Evolutionary conservation across 2,329 filamentous ascomycete species (phyloP), one percentile per base, ranked within the genome.

Genomic region (Apiospora rasikravindrae): DNA sequence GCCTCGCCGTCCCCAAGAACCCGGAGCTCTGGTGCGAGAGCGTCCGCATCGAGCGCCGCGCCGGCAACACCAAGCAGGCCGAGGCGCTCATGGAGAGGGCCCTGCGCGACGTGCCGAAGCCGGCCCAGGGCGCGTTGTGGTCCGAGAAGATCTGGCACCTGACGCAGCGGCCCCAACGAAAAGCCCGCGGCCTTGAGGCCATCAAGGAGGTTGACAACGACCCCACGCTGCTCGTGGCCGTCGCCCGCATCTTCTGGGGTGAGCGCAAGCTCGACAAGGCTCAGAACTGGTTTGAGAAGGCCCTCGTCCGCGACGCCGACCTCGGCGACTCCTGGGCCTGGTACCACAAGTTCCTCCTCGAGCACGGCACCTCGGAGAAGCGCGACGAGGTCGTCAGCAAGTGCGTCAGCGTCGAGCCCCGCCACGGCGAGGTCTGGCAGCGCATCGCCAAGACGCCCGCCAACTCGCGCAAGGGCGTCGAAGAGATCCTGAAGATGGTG

Each of bases 121-220:
- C 77, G 14, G 75, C 96, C 91, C 72, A 81, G 66, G 96, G 96
- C 0, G 85, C 97, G 0, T 88, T 99, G 4, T 98, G 96, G 94
- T 92, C 91, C 47, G 96, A 99, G 84, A 94, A 94, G 75, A 98
- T 99, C 81, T 97, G 95, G 94, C 89, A 98, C 81, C 90, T 99
- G 10, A 97, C 98, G 80, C 86, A 93, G 42, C 92, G 96, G 69
- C 97, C 96, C 47, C 95, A 98, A 81, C 93, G 97, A 72, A 98
- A 98, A 82, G 93, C 96, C 4, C 91, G 95, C 73, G 94, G 93
- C 71, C 87, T 98, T 66, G 96, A 98, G 84, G 97, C 96, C 42
- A 97, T 99, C 84, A 97, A 98, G 84, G 97, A 97, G 82, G 94
- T 97, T 7, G 96, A 98, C 80, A 96, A 95, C 79, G 96, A 98